A percentile compares a stretch with the other conserved stretches of the same genome.
These are phyloP conservation scores for Adansonia madagascariensis DNA, from an alignment of 441 rosid genomes.

Conservation along the genomic window DNA sequence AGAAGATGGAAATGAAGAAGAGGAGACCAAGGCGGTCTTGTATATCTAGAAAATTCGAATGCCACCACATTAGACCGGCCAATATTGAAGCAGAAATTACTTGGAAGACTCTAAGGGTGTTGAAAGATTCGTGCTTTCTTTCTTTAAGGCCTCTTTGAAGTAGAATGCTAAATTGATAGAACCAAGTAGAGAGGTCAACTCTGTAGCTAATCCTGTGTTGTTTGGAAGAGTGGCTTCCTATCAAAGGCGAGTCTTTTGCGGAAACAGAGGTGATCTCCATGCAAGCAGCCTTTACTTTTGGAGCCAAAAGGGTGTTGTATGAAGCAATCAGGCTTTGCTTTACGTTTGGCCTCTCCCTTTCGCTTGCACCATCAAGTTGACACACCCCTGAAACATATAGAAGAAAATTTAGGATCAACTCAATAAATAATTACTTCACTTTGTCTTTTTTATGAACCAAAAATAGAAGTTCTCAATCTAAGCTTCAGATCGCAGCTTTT, in stretches of 20 bases:
- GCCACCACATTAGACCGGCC: conserved; percentile 91
- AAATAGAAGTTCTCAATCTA: neutral
- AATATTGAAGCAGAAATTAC: conserved; percentile 65
- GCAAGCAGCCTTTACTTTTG: conserved; percentile 59
- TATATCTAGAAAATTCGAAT: conserved; percentile 57
- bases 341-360: conserved; percentile 68
- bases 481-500: neutral
- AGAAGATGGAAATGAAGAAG: conserved; percentile 78
- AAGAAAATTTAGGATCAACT: neutral
- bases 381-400: conserved; percentile 52
- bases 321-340: conserved; percentile 58
- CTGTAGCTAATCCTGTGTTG: conserved; percentile 30
- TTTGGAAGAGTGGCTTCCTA: conserved; percentile 29
- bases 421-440: neutral
- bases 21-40: conserved; percentile 88
- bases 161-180: conserved; percentile 71
- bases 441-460: conserved; percentile 1
- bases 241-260: conserved; percentile 29
- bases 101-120: conserved; percentile 72
- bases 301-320: conserved; percentile 58
- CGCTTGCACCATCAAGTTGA: conserved; percentile 53
- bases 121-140: conserved; percentile 79
- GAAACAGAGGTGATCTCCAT: conserved; percentile 34
- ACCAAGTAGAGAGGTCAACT: conserved; percentile 53
- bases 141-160: conserved; percentile 83